Percentiles rank a stretch among this genome's conserved stretches.
These are phyloP conservation scores for Trichoderma aggressivum DNA, from an alignment of 2,329 filamentous ascomycete genomes.

Conservation along the genomic window DNA sequence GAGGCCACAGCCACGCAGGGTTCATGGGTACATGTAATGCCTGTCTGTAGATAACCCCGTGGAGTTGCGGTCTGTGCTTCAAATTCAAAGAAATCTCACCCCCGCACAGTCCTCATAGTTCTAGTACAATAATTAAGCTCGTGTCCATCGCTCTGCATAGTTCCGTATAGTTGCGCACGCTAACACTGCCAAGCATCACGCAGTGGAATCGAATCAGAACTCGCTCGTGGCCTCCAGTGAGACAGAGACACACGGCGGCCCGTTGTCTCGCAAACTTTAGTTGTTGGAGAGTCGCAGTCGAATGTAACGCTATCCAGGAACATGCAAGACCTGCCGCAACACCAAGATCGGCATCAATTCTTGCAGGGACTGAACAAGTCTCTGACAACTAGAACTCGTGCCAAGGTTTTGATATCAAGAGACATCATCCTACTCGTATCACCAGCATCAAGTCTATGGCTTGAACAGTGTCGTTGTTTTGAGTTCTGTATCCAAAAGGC, in stretches of 20 bases:
- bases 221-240: neutral
- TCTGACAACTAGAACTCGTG: neutral
- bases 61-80: neutral
- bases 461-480: neutral
- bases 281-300: neutral
- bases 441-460: neutral
- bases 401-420: neutral
- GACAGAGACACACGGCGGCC: neutral
- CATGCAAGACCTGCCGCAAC: neutral
- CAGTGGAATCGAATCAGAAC: neutral
- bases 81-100: neutral
- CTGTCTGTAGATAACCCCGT: neutral
- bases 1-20: neutral
- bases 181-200: neutral
- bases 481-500: neutral
- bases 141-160: too few species aligned
- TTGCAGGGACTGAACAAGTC: neutral
- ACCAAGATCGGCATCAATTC: neutral
- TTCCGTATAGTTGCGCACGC: neutral
- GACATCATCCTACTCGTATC: neutral
- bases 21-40: neutral
- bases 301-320: slow-evolving; percentile 11
- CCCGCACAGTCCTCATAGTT: neutral
- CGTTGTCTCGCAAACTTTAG: neutral
- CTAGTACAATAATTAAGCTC: neutral